phyloP scores from a whole-genome alignment of 345 rosid species.

The Pugionium cornutum region DNA sequence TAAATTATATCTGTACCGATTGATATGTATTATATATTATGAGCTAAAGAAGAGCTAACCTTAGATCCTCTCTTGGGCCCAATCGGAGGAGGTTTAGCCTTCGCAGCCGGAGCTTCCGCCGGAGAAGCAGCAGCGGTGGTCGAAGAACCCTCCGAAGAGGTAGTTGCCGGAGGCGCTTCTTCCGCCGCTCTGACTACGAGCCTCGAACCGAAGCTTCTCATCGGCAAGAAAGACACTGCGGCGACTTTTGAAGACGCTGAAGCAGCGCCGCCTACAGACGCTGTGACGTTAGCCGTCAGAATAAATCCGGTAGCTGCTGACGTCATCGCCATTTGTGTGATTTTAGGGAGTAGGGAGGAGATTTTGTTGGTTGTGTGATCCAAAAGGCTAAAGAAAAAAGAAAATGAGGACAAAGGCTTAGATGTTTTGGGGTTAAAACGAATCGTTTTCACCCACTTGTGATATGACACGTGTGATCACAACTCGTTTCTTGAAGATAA shows the following conservation, averaged over 20 bases:
- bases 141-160: conserved; percentile 41
- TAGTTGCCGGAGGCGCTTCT: conserved; percentile 46
- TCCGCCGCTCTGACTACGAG: conserved; percentile 67
- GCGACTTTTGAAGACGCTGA: conserved; percentile 50
- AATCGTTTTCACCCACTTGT: conserved; percentile 57
- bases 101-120: conserved; percentile 45
- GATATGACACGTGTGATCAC: conserved; percentile 59
- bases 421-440: conserved; percentile 36
- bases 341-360: neutral
- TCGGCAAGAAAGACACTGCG: conserved; percentile 32
- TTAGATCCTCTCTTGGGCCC: conserved; percentile 95
- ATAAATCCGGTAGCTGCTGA: conserved; percentile 73
- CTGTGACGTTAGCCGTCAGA: conserved; percentile 45
- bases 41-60: conserved; percentile 49
- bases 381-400: neutral
- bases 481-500: conserved; percentile 43
- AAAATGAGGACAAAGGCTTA: conserved; percentile 26
- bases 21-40: neutral
- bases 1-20: neutral
- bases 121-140: conserved; percentile 38
- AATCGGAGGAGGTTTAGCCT: conserved; percentile 72
- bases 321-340: conserved; percentile 58
- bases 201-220: conserved; percentile 44
- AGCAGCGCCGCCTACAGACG: conserved; percentile 24
- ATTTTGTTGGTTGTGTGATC: conserved; percentile 20